phyloP scores from a whole-genome alignment of 306 rosid species.

The Neltuma alba region DNA sequence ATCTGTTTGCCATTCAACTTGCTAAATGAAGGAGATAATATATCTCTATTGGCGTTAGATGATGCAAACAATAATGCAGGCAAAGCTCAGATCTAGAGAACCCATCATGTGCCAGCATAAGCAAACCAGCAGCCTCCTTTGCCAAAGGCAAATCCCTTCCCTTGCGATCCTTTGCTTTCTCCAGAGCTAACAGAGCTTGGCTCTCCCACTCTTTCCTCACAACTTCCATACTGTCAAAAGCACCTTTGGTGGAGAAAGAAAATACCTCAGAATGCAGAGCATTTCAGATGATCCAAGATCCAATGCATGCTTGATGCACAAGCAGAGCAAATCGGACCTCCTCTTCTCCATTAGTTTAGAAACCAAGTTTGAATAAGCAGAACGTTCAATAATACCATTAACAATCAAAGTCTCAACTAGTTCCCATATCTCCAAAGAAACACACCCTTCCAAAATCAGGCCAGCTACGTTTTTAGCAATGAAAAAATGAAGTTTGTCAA shows the following conservation, averaged over 20 bases:
- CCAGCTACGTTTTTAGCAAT: slow-evolving; percentile 57
- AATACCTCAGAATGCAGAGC: slow-evolving; percentile 66
- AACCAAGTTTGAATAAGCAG: slow-evolving; percentile 55
- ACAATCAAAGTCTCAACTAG: slow-evolving; percentile 64
- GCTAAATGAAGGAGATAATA: slow-evolving; percentile 54
- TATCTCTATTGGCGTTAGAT: slow-evolving; percentile 57
- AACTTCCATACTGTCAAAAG: slow-evolving; percentile 39
- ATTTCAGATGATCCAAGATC: slow-evolving; percentile 70
- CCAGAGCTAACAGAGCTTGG: slow-evolving; percentile 65
- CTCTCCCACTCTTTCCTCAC: slow-evolving; percentile 83
- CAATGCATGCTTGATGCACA: slow-evolving; percentile 61
- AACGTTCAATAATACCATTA: slow-evolving; percentile 53
- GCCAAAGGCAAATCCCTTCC: slow-evolving; percentile 47
- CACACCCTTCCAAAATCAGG: slow-evolving; percentile 66
- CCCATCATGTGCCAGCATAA: slow-evolving; percentile 82
- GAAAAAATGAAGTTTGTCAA: slow-evolving; percentile 51
- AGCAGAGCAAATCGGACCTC: slow-evolving; percentile 68
- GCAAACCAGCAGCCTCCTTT: slow-evolving; percentile 75
- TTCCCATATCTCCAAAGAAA: slow-evolving; percentile 74
- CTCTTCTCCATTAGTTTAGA: slow-evolving; percentile 51
- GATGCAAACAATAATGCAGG: slow-evolving; percentile 79
- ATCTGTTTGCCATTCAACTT: slow-evolving; percentile 72
- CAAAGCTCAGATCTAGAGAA: slow-evolving; percentile 70
- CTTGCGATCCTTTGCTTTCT: slow-evolving; percentile 50
- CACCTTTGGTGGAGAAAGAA: slow-evolving; percentile 62